Evolutionary conservation across 345 rosid species (phyloP), one percentile per base, ranked within the genome.

Genomic region (Brassica cretica): DNA sequence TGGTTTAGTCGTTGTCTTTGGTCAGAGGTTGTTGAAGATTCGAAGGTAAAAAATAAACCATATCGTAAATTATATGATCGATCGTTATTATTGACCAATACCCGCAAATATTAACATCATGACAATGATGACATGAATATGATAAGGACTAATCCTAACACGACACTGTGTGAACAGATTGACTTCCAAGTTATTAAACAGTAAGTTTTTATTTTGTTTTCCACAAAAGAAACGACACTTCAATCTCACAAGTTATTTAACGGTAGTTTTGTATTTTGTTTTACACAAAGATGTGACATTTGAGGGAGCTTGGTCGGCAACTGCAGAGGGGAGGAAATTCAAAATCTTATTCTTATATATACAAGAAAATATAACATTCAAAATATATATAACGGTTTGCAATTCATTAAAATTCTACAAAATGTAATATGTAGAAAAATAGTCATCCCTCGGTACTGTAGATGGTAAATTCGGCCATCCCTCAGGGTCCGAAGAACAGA

Each of bases 271-370:
- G 51, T 56, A 1, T 32, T 18, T 70, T 70, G 64, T 56, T 35
- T 70, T 56, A 33, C 53, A 21, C 32, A 19, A 56, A 58, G 73
- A 56, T 77, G 80, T 77, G 80, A 77, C 80, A 71, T 37, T 77
- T 71, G 76, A 78, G 51, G 3, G 60, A 68, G 68, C 56, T 51
- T 53, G 78, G 82, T 73, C 82, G 74, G 78, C 66, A 49, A 61
- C 60, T 73, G 74, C 70, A 61, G 46, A 70, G 56, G 18, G 30
- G 18, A 64, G 0, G 0, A 37, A 11, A 33, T 53, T 46, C 64
- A 25, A 63, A 68, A 15, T 9, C 37, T 62, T 51, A 2, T 33
- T 46, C n/a, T 21, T 3, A 15, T 30, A 64, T 64, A 32, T 16
- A n/a, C 56, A 51, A 51, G 56, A 51, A 51, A 51, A 51, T 49